Conservation (phyloP, 108 stramenopile species). For the Parietichytrium sp. region DNA sequence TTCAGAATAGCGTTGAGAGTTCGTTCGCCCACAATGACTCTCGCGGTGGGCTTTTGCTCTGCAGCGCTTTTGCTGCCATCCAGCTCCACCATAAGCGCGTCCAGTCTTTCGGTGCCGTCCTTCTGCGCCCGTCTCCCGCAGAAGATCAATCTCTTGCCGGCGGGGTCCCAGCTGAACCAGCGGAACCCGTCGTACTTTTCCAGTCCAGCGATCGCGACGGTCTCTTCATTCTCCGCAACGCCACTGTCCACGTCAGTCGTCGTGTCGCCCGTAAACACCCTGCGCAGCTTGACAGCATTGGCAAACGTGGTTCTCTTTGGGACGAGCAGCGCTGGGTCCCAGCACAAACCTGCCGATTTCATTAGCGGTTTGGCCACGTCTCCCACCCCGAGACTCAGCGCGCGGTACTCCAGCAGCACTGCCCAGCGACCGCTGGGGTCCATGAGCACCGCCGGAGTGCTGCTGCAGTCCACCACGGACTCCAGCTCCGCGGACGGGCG, state of each 20-base stretch:
- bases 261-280: neutral
- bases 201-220: neutral
- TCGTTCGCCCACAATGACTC: neutral
- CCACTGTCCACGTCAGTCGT: neutral
- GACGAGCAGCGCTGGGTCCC: neutral
- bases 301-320: neutral
- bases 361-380: neutral
- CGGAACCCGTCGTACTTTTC: neutral
- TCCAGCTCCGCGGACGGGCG: conserved; percentile 34
- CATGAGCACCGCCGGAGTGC: neutral
- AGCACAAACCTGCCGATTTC: conserved; percentile 4
- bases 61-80: neutral
- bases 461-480: conserved; percentile 13
- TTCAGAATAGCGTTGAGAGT: neutral
- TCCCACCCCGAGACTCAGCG: neutral
- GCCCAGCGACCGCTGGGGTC: neutral
- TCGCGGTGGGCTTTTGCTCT: neutral
- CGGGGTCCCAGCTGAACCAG: neutral
- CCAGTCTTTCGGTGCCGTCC: neutral
- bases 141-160: neutral
- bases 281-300: neutral
- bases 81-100: neutral
- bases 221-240: neutral
- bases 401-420: neutral
- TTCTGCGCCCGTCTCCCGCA: neutral